Conservation (phyloP, 1,139 yeast species). For the Saccharomycopsis phalli region DNA sequence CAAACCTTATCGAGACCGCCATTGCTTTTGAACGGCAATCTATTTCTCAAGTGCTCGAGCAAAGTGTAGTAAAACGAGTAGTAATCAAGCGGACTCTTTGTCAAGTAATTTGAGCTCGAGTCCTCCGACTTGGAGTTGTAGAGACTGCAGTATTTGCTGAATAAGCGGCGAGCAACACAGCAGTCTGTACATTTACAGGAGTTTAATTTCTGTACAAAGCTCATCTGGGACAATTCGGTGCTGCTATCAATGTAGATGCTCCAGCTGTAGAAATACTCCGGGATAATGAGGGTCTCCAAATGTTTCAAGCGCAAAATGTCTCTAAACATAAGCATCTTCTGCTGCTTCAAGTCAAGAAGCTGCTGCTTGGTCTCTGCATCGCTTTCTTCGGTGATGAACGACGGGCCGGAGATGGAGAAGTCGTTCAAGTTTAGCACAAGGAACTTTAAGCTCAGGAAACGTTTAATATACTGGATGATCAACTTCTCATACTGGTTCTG, state of each 20-base stretch:
- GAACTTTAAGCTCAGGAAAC: constrained; percentile 22
- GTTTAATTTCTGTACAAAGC: constrained; percentile 23
- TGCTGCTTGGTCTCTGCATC: constrained; percentile 12
- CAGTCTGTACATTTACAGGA: constrained; percentile 22
- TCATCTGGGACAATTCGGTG: constrained; percentile 21
- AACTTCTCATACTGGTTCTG: constrained; percentile 13
- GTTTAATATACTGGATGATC: constrained; percentile 16
- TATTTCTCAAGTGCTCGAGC: constrained; percentile 22
- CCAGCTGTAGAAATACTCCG: constrained; percentile 27
- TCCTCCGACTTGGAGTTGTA: neutral
- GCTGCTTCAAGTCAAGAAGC: constrained; percentile 18
- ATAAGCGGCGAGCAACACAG: constrained; percentile 21
- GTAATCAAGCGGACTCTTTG: constrained; percentile 22
- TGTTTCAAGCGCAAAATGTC: constrained; percentile 20
- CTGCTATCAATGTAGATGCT: constrained; percentile 21
- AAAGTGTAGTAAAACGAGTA: constrained; percentile 24
- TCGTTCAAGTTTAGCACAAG: constrained; percentile 24
- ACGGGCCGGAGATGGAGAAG: constrained; percentile 21
- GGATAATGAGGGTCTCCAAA: constrained; percentile 20
- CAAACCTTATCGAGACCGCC: constrained; percentile 20
- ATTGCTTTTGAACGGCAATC: constrained; percentile 23
- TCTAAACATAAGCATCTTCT: constrained; percentile 22
- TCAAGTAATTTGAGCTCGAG: neutral
- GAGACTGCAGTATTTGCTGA: constrained; percentile 19
- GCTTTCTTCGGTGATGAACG: constrained; percentile 21